These are phyloP conservation scores for Fimicolochytrium jonesii DNA, from an alignment of 192 early-diverging fungal genomes.

Conservation along the genomic window DNA sequence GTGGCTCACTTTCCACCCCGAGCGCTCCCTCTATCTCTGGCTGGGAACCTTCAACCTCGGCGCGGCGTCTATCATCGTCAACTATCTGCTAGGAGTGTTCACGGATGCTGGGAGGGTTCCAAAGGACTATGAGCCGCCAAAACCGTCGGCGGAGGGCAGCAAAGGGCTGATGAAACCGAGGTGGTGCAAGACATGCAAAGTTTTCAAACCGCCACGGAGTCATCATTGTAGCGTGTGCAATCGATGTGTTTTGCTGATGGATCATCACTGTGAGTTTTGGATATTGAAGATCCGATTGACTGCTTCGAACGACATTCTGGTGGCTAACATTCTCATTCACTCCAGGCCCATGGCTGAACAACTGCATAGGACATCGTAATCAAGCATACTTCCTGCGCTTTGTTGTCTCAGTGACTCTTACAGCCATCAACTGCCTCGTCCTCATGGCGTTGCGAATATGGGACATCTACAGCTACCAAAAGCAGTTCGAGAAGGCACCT, in stretches of 20 bases:
- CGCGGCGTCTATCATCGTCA: constrained; percentile 74
- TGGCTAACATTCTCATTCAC: not conserved
- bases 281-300: too few species aligned
- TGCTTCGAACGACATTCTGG: too few species aligned
- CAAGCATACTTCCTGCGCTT: constrained; percentile 77
- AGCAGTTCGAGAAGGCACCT: constrained; percentile 12
- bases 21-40: constrained; percentile 32
- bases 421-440: constrained; percentile 50
- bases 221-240: constrained; percentile 52
- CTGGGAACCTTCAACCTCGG: constrained; percentile 72
- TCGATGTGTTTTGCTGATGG: constrained; percentile 52
- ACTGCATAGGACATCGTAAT: constrained; percentile 78
- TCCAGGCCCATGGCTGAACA: constrained; percentile 78
- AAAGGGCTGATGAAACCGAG: constrained; percentile 27
- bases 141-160: too few species aligned
- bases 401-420: constrained; percentile 59
- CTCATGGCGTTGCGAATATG: constrained; percentile 53
- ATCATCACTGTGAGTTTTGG: constrained; percentile 52
- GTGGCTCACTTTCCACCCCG: constrained; percentile 36
- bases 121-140: constrained; percentile 22
- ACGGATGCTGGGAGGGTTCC: constrained; percentile 84
- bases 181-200: constrained; percentile 45
- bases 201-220: constrained; percentile 45
- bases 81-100: constrained; percentile 75
- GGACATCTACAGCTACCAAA: constrained; percentile 40